Percentiles rank a stretch among this genome's conserved stretches.
Evolutionary conservation across 257 asterid species (phyloP).

Genomic region (Misopates orontium): DNA sequence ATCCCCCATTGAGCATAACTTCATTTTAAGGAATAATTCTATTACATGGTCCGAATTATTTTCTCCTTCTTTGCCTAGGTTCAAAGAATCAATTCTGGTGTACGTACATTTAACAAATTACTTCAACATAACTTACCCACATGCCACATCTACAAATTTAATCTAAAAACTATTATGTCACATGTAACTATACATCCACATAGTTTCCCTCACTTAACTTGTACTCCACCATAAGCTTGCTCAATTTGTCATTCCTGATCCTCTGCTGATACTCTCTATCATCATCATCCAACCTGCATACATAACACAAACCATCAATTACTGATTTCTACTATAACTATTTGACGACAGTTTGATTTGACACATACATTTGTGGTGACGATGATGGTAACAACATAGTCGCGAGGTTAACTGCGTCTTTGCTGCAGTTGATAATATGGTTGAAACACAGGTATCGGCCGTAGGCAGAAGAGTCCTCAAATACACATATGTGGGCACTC

Average conservation of each 20-base stretch:
- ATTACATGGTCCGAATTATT: constrained; percentile 15
- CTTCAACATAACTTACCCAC: background rate
- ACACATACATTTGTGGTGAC: constrained; percentile 24
- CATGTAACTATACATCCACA: constrained; percentile 5
- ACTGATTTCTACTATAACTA: too few species aligned
- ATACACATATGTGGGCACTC: constrained; percentile 80
- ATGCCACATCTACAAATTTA: background rate
- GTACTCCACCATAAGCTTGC: constrained; percentile 60
- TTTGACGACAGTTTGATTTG: background rate
- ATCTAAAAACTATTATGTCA: constrained; percentile 1
- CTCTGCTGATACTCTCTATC: constrained; percentile 56
- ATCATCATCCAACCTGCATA: constrained; percentile 50
- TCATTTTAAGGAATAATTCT: constrained; percentile 26
- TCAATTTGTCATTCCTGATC: constrained; percentile 75
- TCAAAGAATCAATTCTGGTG: constrained; percentile 35
- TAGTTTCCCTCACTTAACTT: constrained; percentile 21
- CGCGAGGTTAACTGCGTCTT: constrained; percentile 64
- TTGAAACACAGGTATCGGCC: constrained; percentile 90
- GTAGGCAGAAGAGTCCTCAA: constrained; percentile 73
- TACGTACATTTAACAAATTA: background rate
- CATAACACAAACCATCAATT: background rate
- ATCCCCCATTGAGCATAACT: background rate
- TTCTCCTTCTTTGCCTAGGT: constrained; percentile 24
- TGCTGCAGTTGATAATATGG: constrained; percentile 46
- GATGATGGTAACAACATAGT: constrained; percentile 48